Evolutionary conservation across 1,284 basidiomycete species (phyloP), one percentile per base, ranked within the genome.

Genomic region (Lentinus polychrous): DNA sequence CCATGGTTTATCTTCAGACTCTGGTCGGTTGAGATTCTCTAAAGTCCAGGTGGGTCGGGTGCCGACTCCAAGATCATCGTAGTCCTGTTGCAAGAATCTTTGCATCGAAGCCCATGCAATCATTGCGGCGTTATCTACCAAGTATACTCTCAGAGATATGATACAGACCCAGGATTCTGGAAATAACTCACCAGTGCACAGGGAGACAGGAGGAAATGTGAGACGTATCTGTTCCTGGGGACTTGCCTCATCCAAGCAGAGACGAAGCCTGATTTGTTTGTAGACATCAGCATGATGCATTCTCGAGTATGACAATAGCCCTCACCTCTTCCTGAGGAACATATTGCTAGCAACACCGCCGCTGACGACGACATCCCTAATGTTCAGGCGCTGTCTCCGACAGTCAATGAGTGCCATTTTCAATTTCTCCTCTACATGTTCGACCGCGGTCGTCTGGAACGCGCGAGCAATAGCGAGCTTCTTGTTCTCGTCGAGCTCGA

Each of bases 121-220:
- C 94, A 97, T 97, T 1, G 82, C 93, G 0, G 94, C 94, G 61
- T 96, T 97, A 58, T 96, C 94, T 92, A 54, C n/a, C 14, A 49
- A 8, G 18, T 48, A 40, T 43, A 15, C 23, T 20, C 18, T n/a
- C n/a, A n/a, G n/a, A 15, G 51, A 3, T 52, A 24, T 20, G 23
- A 8, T n/a, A 22, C 43, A 22, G 6, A 22, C 15, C 7, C 22
- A 44, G 8, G 3, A n/a, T 22, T 24, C 10, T 39, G 38, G 22
- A 41, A 11, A 18, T 4, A 2, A 45, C 57, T 17, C 51, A 89
- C 91, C 91, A 57, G 92, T 95, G 61, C 93, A 95, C 1, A 94
- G 68, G 1, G 72, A 60, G 0, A 81, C 71, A 0, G 92, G 91
- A 8, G 92, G 92, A 64, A 76, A 92, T 38, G 76, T 59, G 12